Evolutionary conservation across 2,329 filamentous ascomycete species (phyloP), one percentile per base, ranked within the genome.

Genomic region (Penicillium thymicola): DNA sequence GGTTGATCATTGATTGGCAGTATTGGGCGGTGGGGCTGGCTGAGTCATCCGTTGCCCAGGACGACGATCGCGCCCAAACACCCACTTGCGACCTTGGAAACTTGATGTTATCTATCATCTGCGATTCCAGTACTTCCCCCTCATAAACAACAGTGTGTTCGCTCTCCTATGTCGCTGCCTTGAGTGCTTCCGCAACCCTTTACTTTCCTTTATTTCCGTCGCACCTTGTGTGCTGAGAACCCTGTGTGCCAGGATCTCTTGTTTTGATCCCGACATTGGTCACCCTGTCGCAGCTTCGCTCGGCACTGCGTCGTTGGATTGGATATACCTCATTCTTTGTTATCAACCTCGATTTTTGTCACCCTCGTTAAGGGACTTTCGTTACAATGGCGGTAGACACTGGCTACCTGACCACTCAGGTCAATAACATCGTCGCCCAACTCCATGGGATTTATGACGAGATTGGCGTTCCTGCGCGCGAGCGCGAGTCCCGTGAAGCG

Each of bases 361-460:
- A 37, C 41, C 62, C 45, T 45, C 21, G n/a, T 25, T 59, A 50
- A 62, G 60, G 59, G 38, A 30, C 23, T 30, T 28, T 44, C 46
- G 30, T 51, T 58, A 58, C 48, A 37, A 77, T 76, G 75, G 70
- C 72, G 52, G 96, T 97, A 87, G 92, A 97, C 77, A 91, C 92
- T 57, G 90, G 89, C 74, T 95, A 95, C 76, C 82, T 97, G 72
- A 89, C 91, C 67, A 91, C 95, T 75, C 94, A 97, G 84, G 90
- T 99, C 78, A 94, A 91, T 65, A 91, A 85, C 69, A 97, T 96
- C 71, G 92, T 97, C 72, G 86, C 85, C 75, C 92, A 97, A 77
- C 84, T 99, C 59, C 93, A 97, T 76, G 89, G 89, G 63, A 84
- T 97, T 56, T 99, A 97, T 70, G 94, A 99, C 74, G 93, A 99